Base-by-base conservation (phyloP, 2,329 filamentous ascomycete genomes). In the Monilinia fructicola region DNA sequence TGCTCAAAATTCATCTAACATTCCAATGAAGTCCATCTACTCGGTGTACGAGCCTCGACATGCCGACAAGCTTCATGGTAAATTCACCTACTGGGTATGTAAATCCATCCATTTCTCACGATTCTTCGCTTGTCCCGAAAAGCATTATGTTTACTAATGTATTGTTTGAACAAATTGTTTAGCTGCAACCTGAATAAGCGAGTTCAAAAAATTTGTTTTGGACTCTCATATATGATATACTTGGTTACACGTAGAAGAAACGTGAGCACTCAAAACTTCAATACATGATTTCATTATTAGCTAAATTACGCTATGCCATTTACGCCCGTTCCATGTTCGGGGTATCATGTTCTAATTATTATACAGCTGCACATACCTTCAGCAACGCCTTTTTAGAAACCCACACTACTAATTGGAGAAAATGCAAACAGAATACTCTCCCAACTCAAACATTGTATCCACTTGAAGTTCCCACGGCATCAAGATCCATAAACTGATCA, bases 401-500 rank as follows among this genome's bases (percentile, higher is more conserved):
- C 16, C n/a, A 38, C 4, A 11, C 1, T 11, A 23, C 16, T 14
- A 42, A 21, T 23, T 5, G 26, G 21, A 60, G 28, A 12, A 60
- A 50, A 50, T 26, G 28, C 7, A 50, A 5, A n/a, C 21, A 3
- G 11, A 4, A 35, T 38, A 7, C 53, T 38, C 5, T 16, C 5
- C 12, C 12, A 42, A 11, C 60, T 63, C 60, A 63, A 40, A 35
- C 35, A 63, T 63, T 53, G 11, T 63, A 63, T 18, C 35, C 60
- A 54, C 50, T 54, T n/a, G n/a, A 52, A 42, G 16, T 40, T 59
- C 53, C 54, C 7, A 46, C 65, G 4, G 40, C 65, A 67, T 64
- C 65, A 16, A 69, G 56, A 62, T 69, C 64, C 68, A 69, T 69
- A 40, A 62, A 69, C 38, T 68, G 68, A 65, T 68, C 64, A n/a